Evolutionary conservation across 768 basidiomycete genomes (phyloP).

Genomic region (Boletus reticulatus): DNA sequence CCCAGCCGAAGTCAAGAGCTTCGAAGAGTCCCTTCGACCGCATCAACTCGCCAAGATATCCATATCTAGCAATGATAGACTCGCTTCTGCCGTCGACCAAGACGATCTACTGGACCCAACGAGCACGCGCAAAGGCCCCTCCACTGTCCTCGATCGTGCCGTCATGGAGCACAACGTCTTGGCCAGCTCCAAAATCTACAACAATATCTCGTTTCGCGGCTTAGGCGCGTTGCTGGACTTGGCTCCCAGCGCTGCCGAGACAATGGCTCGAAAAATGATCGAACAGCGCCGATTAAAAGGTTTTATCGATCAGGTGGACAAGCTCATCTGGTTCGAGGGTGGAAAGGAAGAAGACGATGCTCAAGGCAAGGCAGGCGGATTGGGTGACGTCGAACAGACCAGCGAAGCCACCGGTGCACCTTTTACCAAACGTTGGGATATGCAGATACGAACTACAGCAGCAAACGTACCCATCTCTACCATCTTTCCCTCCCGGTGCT

Average conservation of each 20-base stretch:
- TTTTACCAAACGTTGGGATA: constrained; percentile 95
- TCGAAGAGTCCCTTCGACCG: constrained; percentile 80
- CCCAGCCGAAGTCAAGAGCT: constrained; percentile 83
- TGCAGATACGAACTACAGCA: constrained; percentile 84
- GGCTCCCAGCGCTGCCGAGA: constrained; percentile 91
- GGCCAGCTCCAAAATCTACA: constrained; percentile 95
- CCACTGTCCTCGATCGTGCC: constrained; percentile 94
- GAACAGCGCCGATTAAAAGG: constrained; percentile 93
- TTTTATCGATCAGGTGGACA: constrained; percentile 94
- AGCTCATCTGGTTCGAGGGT: constrained; percentile 90
- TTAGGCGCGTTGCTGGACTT: constrained; percentile 87
- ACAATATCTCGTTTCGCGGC: constrained; percentile 96
- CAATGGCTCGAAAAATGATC: constrained; percentile 98
- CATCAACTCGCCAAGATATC: constrained; percentile 95
- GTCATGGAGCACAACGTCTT: constrained; percentile 99
- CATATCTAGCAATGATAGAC: constrained; percentile 77
- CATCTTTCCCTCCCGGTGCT: background rate
- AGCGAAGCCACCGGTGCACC: constrained; percentile 86
- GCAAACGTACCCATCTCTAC: constrained; percentile 60
- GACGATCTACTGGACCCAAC: constrained; percentile 51
- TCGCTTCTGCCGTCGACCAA: constrained; percentile 64
- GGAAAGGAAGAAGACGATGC: constrained; percentile 86
- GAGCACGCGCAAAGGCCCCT: constrained; percentile 85
- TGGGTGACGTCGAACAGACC: constrained; percentile 84
- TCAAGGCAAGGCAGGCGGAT: constrained; percentile 90